A percentile compares a stretch with the other conserved stretches of the same genome.
Conservation (phyloP, 2,329 filamentous ascomycete species). For the Aspergillus sp. region DNA sequence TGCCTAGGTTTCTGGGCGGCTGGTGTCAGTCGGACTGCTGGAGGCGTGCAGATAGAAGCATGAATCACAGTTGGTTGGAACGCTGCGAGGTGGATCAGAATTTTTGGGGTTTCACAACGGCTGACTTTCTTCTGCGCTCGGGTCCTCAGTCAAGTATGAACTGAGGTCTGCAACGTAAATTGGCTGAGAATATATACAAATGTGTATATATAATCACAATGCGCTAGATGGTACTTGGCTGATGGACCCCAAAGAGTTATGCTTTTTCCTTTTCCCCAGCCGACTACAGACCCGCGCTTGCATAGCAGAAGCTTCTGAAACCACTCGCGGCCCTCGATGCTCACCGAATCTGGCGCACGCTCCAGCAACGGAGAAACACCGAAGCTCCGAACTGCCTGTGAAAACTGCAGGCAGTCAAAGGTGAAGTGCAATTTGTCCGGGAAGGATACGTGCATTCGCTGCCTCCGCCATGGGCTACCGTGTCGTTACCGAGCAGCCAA, state of each 20-base stretch:
- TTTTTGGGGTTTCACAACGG: constrained; percentile 38
- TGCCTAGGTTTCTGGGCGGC: constrained; percentile 18
- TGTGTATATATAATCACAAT: constrained; percentile 16
- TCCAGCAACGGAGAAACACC: constrained; percentile 28
- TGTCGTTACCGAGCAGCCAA: constrained; percentile 41
- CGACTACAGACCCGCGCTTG: background rate
- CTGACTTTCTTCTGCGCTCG: constrained; percentile 35
- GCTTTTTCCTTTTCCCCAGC: background rate
- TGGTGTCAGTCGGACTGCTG: constrained; percentile 22
- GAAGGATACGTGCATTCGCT: constrained; percentile 38
- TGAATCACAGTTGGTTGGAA: constrained; percentile 15
- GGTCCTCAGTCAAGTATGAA: constrained; percentile 30
- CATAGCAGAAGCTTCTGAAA: background rate
- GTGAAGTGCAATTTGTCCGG: constrained; percentile 40
- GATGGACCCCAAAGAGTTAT: background rate
- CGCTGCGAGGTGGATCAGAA: constrained; percentile 36
- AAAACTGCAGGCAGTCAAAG: constrained; percentile 42
- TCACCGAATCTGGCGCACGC: constrained; percentile 23
- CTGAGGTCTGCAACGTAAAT: constrained; percentile 13
- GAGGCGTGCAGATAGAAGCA: constrained; percentile 10
- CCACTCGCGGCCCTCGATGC: constrained; percentile 20
- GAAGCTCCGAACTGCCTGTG: constrained; percentile 39
- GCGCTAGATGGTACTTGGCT: constrained; percentile 4
- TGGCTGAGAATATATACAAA: constrained; percentile 4
- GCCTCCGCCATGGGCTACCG: constrained; percentile 37